Evolutionary conservation across 345 rosid genomes (phyloP).

Genomic region (Gossypium herbaceum): DNA sequence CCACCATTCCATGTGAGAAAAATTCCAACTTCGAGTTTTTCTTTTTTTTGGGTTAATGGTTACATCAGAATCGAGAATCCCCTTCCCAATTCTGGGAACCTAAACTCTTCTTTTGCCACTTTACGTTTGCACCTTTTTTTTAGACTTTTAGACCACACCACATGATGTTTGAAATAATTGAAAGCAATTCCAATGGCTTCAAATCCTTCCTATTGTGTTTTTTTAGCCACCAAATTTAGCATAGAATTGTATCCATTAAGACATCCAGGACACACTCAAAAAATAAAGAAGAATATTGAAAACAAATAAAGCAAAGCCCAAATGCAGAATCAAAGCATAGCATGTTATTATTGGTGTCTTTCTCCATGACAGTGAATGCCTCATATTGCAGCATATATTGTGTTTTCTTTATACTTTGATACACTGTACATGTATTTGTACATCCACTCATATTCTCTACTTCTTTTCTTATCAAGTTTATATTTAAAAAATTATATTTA

Average conservation of each 20-base stretch:
- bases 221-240: constrained; percentile 15
- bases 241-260: constrained; percentile 1
- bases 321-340: background rate
- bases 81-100: background rate
- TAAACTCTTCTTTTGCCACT: background rate
- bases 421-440: background rate
- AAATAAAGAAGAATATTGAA: constrained; percentile 1
- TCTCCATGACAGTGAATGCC: background rate
- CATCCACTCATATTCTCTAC: background rate
- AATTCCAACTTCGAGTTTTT: background rate
- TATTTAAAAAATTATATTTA: too few species aligned
- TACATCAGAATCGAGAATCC: constrained; percentile 3
- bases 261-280: background rate
- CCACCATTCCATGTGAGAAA: background rate
- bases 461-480: too few species aligned
- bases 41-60: background rate
- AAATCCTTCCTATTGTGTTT: constrained; percentile 7
- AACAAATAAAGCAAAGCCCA: background rate
- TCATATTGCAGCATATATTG: background rate
- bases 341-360: background rate
- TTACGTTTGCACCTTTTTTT: background rate
- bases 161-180: background rate
- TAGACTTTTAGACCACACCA: constrained; percentile 15
- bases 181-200: constrained; percentile 4
- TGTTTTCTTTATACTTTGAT: background rate